These are phyloP conservation scores for Fusarium stilboides DNA, from an alignment of 2,329 filamentous ascomycete genomes.

Conservation along the genomic window DNA sequence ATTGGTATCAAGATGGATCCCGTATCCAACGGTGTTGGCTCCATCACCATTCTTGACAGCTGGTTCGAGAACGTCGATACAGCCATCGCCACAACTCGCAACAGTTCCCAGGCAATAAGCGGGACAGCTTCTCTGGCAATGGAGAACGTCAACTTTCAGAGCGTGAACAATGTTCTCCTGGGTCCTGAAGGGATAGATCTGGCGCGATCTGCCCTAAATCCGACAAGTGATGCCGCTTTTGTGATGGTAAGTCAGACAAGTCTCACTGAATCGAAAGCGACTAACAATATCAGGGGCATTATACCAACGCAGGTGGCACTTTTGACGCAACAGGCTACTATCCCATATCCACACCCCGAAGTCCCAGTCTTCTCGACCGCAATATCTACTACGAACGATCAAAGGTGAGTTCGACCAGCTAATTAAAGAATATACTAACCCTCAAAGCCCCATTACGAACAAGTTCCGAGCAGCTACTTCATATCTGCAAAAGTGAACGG, in stretches of 20 bases:
- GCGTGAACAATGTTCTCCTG: constrained; percentile 52
- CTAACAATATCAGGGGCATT: constrained; percentile 47
- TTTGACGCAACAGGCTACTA: constrained; percentile 47
- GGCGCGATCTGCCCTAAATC: constrained; percentile 23
- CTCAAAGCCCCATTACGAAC: constrained; percentile 76
- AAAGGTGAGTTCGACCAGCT: constrained; percentile 58
- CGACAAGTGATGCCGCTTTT: constrained; percentile 37
- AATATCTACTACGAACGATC: constrained; percentile 78
- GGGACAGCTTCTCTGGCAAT: constrained; percentile 62
- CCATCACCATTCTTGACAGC: constrained; percentile 82
- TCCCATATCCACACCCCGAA: constrained; percentile 33
- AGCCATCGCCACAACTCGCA: constrained; percentile 76
- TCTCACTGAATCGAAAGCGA: not conserved
- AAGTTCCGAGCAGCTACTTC: constrained; percentile 71
- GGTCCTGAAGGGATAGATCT: constrained; percentile 41
- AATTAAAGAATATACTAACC: not conserved
- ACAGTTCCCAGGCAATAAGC: constrained; percentile 50
- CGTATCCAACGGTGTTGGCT: constrained; percentile 73
- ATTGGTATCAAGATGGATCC: constrained; percentile 77
- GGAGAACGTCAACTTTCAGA: constrained; percentile 63
- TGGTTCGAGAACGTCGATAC: constrained; percentile 76
- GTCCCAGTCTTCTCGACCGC: constrained; percentile 64
- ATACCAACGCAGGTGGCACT: constrained; percentile 41
- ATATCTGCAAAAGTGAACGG: constrained; percentile 72
- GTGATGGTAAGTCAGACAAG: constrained; percentile 44